These are phyloP conservation scores for Tuber brumale DNA, from an alignment of 495 filamentous ascomycete genomes.

Conservation along the genomic window DNA sequence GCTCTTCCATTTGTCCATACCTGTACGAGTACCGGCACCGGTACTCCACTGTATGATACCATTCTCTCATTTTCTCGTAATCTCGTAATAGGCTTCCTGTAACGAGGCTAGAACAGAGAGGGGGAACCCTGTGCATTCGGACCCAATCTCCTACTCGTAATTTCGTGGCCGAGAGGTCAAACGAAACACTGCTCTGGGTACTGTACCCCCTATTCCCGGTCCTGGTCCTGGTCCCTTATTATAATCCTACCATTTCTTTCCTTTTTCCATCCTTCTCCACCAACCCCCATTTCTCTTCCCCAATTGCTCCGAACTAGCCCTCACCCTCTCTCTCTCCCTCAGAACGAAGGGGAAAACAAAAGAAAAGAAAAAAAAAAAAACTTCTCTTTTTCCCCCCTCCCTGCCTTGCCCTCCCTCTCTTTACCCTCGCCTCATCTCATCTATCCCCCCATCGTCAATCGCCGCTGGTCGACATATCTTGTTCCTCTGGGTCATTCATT, in stretches of 20 bases:
- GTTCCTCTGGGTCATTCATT: conserved; percentile 24
- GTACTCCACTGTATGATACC: background rate
- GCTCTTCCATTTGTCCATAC: background rate
- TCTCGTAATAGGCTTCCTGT: background rate
- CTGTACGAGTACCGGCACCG: too few relatives aligned
- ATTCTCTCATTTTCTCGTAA: background rate
- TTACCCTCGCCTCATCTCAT: conserved; percentile 2
- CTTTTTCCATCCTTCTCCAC: conserved; percentile 14
- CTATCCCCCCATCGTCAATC: conserved; percentile 30
- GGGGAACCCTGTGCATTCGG: background rate
- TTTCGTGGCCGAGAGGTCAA: background rate
- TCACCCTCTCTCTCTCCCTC: background rate
- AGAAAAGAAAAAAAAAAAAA: background rate
- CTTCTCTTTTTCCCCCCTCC: background rate
- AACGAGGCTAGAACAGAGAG: background rate
- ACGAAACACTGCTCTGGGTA: conserved; percentile 5
- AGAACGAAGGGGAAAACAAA: background rate
- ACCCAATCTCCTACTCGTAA: conserved; percentile 3
- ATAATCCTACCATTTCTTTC: conserved; percentile 10
- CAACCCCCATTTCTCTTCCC: conserved; percentile 11
- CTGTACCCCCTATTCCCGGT: background rate
- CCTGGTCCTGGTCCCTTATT: conserved; percentile 10
- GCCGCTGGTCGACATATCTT: conserved; percentile 32
- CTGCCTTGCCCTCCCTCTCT: conserved; percentile 6
- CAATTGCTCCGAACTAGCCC: conserved; percentile 5